Conservation (phyloP, 2,329 filamentous ascomycete genomes). For the Penicillium sp. region DNA sequence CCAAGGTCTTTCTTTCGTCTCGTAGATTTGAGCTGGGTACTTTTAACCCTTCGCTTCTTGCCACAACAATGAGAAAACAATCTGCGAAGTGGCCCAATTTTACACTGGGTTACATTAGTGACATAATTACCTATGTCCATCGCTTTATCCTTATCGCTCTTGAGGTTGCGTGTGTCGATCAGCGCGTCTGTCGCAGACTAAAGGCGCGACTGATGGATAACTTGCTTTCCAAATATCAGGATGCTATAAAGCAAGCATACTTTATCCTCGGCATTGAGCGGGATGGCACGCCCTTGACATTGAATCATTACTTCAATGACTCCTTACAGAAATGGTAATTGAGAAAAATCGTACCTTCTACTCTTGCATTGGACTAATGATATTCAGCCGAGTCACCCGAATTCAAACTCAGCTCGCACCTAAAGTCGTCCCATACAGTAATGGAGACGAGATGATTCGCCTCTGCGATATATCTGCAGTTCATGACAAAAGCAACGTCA, state of each 20-base stretch:
- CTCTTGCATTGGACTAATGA: too few relatives aligned
- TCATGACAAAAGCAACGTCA: slow-evolving; percentile 10
- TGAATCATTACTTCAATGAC: slow-evolving; percentile 51
- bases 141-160: slow-evolving; percentile 49
- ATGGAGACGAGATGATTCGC: background rate
- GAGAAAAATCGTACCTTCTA: background rate
- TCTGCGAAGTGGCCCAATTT: slow-evolving; percentile 52
- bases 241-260: slow-evolving; percentile 31
- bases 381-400: too few relatives aligned
- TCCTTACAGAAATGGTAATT: slow-evolving; percentile 37
- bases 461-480: slow-evolving; percentile 5
- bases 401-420: too few relatives aligned
- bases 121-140: slow-evolving; percentile 51
- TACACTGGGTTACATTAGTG: slow-evolving; percentile 48
- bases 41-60: slow-evolving; percentile 32
- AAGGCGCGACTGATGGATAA: slow-evolving; percentile 29
- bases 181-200: background rate
- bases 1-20: slow-evolving; percentile 4
- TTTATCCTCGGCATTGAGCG: slow-evolving; percentile 54
- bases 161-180: slow-evolving; percentile 43
- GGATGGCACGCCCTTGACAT: slow-evolving; percentile 45
- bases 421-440: background rate
- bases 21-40: slow-evolving; percentile 55
- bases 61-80: slow-evolving; percentile 50
- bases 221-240: slow-evolving; percentile 38